Base-by-base conservation (phyloP, 2,329 filamentous ascomycete species). In the Elsinoe batatas region DNA sequence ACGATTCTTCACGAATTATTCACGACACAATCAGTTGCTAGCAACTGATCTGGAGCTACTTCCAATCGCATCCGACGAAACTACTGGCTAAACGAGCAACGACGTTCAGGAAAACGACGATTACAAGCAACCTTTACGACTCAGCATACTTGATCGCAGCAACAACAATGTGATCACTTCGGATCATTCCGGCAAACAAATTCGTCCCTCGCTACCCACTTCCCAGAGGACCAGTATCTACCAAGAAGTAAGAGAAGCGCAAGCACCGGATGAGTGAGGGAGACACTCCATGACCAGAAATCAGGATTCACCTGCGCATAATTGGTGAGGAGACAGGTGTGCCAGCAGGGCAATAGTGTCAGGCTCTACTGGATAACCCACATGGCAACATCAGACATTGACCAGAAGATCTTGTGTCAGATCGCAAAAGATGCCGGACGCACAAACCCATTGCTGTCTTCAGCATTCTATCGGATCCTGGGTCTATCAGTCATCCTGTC, bases 311-410 rank as follows among this genome's bases (percentile, higher is more conserved):
- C 10, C 6, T 22, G 26, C 13, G 17, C n/a, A n/a, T 22, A 44
- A 22, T 17, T 12, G 40, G 40, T 5, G 40, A 44, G 40, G 40
- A 10, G 18, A 44, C 18, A 26, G 18, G 18, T 15, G 18, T 15
- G 40, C n/a, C 10, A 26, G 40, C 5, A n/a, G 40, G 18, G 10
- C 18, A 22, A 17, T 26, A 13, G 17, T 17, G 12, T 44, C 18
- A 12, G 18, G 17, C 15, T 26, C 13, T 18, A 8, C 33, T 7
- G 47, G 26, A 33, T 11, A 30, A 7, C 4, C 17, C 47, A 50
- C 69, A 98, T 97, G 93, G 93, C 93, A 74, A 93, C 91, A 68
- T 93, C 90, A 59, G 89, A 95, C 73, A 89, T 97, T 60, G 93
- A 98, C 71, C 91, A 95, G 74, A 98, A 97, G 74, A 95, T 94